Percentiles rank a stretch among this genome's conserved stretches.
Evolutionary conservation across 441 rosid genomes (phyloP).

Genomic region (Erysimum cheiri): DNA sequence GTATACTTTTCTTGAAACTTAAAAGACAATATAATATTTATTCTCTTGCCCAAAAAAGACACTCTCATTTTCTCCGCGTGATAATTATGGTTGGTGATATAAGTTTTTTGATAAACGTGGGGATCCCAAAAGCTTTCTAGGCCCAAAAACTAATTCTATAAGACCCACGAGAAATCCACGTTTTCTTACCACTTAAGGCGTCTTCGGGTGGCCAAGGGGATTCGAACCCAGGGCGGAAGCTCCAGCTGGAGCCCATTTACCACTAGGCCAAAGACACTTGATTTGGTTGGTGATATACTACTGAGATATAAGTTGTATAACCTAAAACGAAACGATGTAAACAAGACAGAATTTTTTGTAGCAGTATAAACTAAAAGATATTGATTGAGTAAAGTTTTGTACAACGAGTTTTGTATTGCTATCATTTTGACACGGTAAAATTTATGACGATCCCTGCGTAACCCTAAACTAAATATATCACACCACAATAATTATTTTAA

Average conservation of each 20-base stretch:
- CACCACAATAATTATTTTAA: too few species aligned
- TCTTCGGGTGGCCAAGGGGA: too few species aligned
- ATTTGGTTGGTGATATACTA: too few species aligned
- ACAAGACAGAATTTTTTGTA: neutral
- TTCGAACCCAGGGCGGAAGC: too few species aligned
- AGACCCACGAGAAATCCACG: too few species aligned
- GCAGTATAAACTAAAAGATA: neutral
- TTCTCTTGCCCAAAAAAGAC: neutral
- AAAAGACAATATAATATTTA: constrained; percentile 3
- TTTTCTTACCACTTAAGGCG: too few species aligned
- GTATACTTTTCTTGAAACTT: constrained; percentile 20
- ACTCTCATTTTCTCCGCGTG: neutral
- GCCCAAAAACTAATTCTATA: too few species aligned
- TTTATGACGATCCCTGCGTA: neutral
- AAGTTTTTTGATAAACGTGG: too few species aligned
- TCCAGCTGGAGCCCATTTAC: too few species aligned
- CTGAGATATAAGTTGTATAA: neutral
- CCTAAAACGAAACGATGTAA: neutral
- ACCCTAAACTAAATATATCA: too few species aligned
- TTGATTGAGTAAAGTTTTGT: neutral
- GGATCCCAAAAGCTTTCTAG: too few species aligned
- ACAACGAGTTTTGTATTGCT: neutral
- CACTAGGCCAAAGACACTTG: too few species aligned
- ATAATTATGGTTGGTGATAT: neutral
- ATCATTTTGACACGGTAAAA: neutral